Evolutionary conservation across 208 protist genomes (phyloP).

Genomic region (Leptomonas seymouri): DNA sequence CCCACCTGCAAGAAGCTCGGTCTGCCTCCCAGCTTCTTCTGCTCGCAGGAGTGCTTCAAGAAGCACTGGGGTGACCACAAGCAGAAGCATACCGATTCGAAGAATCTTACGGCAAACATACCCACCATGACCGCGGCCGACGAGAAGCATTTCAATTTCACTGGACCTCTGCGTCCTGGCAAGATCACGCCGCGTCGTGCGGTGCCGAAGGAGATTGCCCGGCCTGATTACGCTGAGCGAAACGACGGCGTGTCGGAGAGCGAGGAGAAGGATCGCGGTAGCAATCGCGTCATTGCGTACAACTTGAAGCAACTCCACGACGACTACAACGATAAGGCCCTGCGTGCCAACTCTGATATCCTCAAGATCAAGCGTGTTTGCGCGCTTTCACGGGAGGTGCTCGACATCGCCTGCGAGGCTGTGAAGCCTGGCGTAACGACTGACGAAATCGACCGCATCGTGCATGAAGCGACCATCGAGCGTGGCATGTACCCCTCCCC

Average conservation of each 20-base stretch:
- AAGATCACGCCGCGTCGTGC: slow-evolving; percentile 82
- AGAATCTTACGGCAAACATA: slow-evolving; percentile 68
- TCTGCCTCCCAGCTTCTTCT: slow-evolving; percentile 91
- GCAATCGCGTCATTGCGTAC: slow-evolving; percentile 65
- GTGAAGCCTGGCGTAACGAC: slow-evolving; percentile 96
- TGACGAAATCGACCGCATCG: slow-evolving; percentile 97
- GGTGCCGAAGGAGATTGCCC: slow-evolving; percentile 72
- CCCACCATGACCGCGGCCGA: slow-evolving; percentile 87
- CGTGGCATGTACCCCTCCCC: slow-evolving; percentile 97
- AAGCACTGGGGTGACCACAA: slow-evolving; percentile 88
- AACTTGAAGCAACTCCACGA: slow-evolving; percentile 83
- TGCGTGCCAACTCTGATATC: slow-evolving; percentile 78
- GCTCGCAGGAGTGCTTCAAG: slow-evolving; percentile 89
- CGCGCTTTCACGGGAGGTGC: slow-evolving; percentile 90
- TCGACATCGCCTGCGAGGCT: slow-evolving; percentile 93
- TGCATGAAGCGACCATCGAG: slow-evolving; percentile 91
- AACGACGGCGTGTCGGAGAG: slow-evolving; percentile 70
- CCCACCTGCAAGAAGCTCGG: slow-evolving; percentile 90
- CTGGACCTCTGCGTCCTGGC: slow-evolving; percentile 79
- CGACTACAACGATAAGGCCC: slow-evolving; percentile 66
- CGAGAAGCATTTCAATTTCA: slow-evolving; percentile 79
- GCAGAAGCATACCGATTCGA: slow-evolving; percentile 76
- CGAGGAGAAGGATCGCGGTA: slow-evolving; percentile 82
- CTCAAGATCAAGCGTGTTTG: slow-evolving; percentile 92
- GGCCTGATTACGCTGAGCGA: slow-evolving; percentile 89